These are phyloP conservation scores for Vitis hybrid DNA, from an alignment of 177 flowering plant species.

Conservation along the genomic window DNA sequence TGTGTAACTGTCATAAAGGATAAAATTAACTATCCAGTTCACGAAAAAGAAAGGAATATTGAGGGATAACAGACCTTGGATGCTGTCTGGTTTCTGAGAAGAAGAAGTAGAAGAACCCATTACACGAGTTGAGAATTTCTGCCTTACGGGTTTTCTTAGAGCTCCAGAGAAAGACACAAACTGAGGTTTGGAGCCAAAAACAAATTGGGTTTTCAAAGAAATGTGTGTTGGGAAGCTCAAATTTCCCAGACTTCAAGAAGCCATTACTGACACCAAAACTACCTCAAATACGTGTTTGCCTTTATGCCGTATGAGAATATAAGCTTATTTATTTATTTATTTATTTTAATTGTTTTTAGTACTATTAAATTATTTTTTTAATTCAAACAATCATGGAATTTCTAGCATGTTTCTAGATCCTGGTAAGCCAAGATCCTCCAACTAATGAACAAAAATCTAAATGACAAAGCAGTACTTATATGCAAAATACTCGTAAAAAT, in stretches of 20 bases:
- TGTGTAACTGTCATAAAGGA: not conserved
- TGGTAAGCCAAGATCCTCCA: no score
- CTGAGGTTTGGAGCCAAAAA: conserved; percentile 11
- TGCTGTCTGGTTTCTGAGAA: conserved; percentile 41
- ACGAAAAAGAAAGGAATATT: not conserved
- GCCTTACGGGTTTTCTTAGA: conserved; percentile 4
- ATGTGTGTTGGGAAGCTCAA: conserved; percentile 13
- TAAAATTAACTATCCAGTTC: not conserved
- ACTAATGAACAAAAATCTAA: no score
- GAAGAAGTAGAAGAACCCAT: conserved; percentile 60
- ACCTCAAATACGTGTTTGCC: no score
- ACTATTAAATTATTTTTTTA: no score
- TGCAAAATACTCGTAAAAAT: no score
- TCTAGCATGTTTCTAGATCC: no score
- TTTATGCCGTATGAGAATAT: conserved; percentile 31
- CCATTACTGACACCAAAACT: conserved; percentile 6
- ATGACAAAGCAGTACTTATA: no score
- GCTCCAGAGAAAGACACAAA: conserved; percentile 8
- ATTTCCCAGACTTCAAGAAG: conserved; percentile 8
- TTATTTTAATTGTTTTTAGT: no score
- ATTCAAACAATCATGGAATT: no score
- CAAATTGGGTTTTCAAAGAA: conserved; percentile 15
- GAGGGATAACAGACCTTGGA: conserved; percentile 33
- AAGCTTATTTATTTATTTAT: not conserved
- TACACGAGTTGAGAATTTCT: conserved; percentile 24